These are phyloP conservation scores for Hericium erinaceus DNA, from an alignment of 768 basidiomycete genomes.

Conservation along the genomic window DNA sequence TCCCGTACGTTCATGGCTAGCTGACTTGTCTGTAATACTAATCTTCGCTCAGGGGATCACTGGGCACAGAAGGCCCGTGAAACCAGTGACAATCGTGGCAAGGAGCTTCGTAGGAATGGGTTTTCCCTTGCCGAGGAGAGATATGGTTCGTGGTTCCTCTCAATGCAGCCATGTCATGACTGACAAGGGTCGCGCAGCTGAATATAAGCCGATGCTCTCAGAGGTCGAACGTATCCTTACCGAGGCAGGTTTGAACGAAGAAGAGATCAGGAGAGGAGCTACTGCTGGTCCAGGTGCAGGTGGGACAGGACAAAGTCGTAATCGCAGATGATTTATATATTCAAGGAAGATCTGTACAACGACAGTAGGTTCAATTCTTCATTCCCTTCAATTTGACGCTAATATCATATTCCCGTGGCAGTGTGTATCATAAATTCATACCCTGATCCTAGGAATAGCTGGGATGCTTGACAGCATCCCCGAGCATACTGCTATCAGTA, in stretches of 20 bases:
- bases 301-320: constrained; percentile 37
- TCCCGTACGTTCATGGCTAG: constrained; percentile 40
- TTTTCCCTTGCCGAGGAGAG: constrained; percentile 67
- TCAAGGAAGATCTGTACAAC: too few species aligned
- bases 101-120: constrained; percentile 67
- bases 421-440: too few species aligned
- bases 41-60: constrained; percentile 46
- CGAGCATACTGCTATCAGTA: neutral
- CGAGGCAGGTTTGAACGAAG: constrained; percentile 79
- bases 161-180: neutral
- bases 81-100: constrained; percentile 59
- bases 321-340: constrained; percentile 25
- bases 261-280: constrained; percentile 54
- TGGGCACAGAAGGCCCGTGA: constrained; percentile 70
- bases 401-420: too few species aligned
- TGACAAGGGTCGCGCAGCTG: constrained; percentile 28
- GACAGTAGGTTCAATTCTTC: too few species aligned
- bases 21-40: neutral
- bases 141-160: constrained; percentile 42
- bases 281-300: constrained; percentile 36
- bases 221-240: constrained; percentile 78
- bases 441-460: too few species aligned
- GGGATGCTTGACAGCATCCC: too few species aligned
- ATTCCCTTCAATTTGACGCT: too few species aligned
- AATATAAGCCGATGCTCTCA: constrained; percentile 72